Conservation (phyloP, 306 rosid species). For the Quercus wislizeni region DNA sequence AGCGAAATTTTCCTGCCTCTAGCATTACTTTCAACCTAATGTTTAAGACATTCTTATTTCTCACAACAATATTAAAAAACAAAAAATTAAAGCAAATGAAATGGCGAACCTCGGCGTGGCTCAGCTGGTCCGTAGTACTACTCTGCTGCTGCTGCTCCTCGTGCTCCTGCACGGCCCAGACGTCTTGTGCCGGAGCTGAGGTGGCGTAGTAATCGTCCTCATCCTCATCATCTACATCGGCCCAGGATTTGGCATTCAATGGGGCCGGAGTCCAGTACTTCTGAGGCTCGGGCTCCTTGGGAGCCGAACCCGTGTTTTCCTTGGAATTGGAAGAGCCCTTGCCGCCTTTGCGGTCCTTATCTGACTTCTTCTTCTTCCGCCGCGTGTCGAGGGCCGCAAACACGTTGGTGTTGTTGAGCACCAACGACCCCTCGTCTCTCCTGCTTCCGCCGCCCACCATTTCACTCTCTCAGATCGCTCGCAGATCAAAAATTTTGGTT, state of each 20-base stretch:
- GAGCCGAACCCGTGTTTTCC: constrained; percentile 3
- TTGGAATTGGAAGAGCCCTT: constrained; percentile 50
- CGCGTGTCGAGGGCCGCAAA: constrained; percentile 87
- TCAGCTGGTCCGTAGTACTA: constrained; percentile 35
- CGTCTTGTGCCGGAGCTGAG: constrained; percentile 67
- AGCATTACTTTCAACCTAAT: too few relatives aligned
- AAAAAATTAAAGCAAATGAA: neutral
- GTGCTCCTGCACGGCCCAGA: constrained; percentile 57
- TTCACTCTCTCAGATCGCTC: constrained; percentile 38
- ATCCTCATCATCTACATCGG: constrained; percentile 82
- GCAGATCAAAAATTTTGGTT: too few relatives aligned
- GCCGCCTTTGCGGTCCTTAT: constrained; percentile 68
- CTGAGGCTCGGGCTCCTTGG: constrained; percentile 57
- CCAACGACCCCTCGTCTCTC: constrained; percentile 84
- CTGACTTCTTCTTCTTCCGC: constrained; percentile 91
- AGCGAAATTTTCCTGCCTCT: too few relatives aligned
- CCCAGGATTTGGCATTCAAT: constrained; percentile 73
- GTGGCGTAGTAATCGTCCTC: constrained; percentile 85
- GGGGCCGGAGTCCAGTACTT: constrained; percentile 81
- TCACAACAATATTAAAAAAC: neutral
- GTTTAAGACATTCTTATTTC: too few relatives aligned
- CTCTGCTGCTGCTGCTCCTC: constrained; percentile 20
- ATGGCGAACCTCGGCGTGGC: constrained; percentile 50
- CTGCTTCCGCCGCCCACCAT: constrained; percentile 91
- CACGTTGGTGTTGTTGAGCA: constrained; percentile 73